Evolutionary conservation across 192 early-diverging fungal genomes (phyloP).

Genomic region (Chytriomyces confervae): DNA sequence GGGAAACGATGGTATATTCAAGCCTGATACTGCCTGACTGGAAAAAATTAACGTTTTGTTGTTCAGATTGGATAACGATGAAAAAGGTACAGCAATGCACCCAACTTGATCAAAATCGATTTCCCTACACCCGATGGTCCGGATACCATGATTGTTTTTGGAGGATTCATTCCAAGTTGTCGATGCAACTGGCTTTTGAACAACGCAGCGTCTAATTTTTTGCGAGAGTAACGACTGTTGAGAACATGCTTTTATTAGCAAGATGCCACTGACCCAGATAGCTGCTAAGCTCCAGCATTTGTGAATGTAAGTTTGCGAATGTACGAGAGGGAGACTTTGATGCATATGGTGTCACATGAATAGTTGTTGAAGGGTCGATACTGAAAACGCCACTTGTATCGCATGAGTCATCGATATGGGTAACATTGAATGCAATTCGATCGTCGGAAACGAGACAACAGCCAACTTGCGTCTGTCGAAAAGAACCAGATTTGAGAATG

Average conservation of each 20-base stretch:
- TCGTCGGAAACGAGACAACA: too few relatives aligned
- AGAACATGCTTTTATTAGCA: neutral
- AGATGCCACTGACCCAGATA: too few relatives aligned
- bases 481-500: too few relatives aligned
- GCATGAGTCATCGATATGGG: too few relatives aligned
- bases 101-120: conserved; percentile 12
- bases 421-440: too few relatives aligned
- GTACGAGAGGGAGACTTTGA: too few relatives aligned
- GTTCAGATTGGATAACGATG: neutral
- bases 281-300: too few relatives aligned
- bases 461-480: too few relatives aligned
- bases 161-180: conserved; percentile 6
- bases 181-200: conserved; percentile 6
- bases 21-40: neutral
- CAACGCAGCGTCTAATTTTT: conserved; percentile 3
- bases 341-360: too few relatives aligned
- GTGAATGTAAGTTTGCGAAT: too few relatives aligned
- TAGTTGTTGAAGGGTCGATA: too few relatives aligned
- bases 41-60: neutral
- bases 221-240: neutral
- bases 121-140: conserved; percentile 19
- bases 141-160: conserved; percentile 1
- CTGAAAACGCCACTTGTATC: too few relatives aligned
- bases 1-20: neutral
- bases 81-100: neutral